Evolutionary conservation across 441 rosid species (phyloP).

Genomic region (Jatropha podagrica): DNA sequence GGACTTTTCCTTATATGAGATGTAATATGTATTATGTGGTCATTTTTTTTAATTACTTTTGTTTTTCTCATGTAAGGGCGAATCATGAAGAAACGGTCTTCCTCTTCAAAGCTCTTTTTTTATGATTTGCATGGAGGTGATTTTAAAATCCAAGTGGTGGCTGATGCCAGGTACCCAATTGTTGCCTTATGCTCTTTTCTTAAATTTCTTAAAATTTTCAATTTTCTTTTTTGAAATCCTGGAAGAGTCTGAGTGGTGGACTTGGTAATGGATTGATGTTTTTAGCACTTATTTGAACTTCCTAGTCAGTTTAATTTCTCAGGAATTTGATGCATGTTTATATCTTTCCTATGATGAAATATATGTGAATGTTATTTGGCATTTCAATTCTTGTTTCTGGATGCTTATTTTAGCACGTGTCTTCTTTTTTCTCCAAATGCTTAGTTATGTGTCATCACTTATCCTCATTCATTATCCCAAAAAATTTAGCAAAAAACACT

Average conservation of each 20-base stretch:
- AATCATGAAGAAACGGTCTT: constrained; percentile 79
- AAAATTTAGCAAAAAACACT: no score
- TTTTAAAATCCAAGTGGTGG: constrained; percentile 80
- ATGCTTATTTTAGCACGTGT: no score
- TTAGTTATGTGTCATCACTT: neutral
- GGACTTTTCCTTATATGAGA: neutral
- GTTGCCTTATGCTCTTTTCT: neutral
- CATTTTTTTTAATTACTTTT: neutral
- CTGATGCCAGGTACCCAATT: constrained; percentile 65
- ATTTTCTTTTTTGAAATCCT: neutral
- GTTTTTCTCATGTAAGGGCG: constrained; percentile 44
- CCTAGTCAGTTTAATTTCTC: neutral
- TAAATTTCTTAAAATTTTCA: neutral
- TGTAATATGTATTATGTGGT: neutral
- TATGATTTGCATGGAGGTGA: constrained; percentile 69
- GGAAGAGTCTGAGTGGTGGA: no score
- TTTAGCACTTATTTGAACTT: neutral
- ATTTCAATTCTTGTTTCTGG: no score
- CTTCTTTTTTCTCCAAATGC: neutral
- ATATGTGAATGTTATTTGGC: no score
- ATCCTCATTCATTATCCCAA: neutral
- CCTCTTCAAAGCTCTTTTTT: constrained; percentile 77
- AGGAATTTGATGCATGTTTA: neutral
- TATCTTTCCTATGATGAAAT: no score
- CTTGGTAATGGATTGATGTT: neutral